Evolutionary conservation across 495 filamentous ascomycete genomes (phyloP).

Genomic region (Hyaloscypha finlandica): DNA sequence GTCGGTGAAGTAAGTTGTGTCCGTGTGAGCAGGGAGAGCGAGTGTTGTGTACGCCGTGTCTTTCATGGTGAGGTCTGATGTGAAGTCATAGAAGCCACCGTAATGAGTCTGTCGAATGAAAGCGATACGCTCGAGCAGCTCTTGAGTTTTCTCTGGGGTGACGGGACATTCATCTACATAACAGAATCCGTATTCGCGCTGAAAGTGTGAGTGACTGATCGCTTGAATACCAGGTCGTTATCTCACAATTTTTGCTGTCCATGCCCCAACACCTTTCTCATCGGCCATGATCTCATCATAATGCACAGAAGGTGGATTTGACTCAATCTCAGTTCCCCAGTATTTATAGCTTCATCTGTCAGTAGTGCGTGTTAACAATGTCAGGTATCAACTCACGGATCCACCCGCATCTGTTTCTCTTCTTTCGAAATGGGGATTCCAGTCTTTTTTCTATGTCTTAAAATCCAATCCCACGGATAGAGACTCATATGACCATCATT

Average conservation of each 20-base stretch:
- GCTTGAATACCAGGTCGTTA: slow-evolving; percentile 28
- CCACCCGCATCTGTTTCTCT: slow-evolving; percentile 3
- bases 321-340: slow-evolving; percentile 42
- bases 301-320: slow-evolving; percentile 50
- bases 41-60: slow-evolving; percentile 93
- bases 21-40: slow-evolving; percentile 77
- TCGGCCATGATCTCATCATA: slow-evolving; percentile 62
- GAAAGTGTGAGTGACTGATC: slow-evolving; percentile 17
- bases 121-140: slow-evolving; percentile 74
- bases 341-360: slow-evolving; percentile 14
- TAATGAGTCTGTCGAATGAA: slow-evolving; percentile 89
- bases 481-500: slow-evolving; percentile 57
- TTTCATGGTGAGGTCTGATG: slow-evolving; percentile 79
- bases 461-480: slow-evolving; percentile 55
- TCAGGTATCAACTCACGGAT: slow-evolving; percentile 9
- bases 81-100: slow-evolving; percentile 95
- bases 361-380: background rate
- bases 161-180: slow-evolving; percentile 57
- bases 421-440: slow-evolving; percentile 12
- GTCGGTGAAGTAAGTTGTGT: slow-evolving; percentile 92
- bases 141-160: slow-evolving; percentile 66
- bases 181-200: slow-evolving; percentile 40
- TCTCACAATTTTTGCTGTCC: slow-evolving; percentile 61
- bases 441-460: slow-evolving; percentile 41
- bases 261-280: slow-evolving; percentile 53